Evolutionary conservation across 2,329 filamentous ascomycete genomes (phyloP).

Genomic region (Chrysoporthe cubensis): DNA sequence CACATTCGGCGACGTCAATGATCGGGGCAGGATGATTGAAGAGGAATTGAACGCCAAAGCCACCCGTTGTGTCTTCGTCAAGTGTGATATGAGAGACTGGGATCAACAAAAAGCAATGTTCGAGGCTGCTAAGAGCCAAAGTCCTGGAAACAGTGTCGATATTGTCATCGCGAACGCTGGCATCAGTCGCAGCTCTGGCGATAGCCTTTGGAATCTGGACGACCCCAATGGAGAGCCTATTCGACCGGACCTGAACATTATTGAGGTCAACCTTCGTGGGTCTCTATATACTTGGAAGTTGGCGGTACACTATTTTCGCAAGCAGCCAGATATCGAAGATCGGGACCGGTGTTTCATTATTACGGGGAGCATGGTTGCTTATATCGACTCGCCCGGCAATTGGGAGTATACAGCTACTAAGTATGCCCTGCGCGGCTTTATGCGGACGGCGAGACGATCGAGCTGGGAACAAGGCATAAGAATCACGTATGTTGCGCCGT

Average conservation of each 20-base stretch:
- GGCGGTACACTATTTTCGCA: slow-evolving; percentile 50
- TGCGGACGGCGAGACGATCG: slow-evolving; percentile 44
- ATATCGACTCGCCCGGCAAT: slow-evolving; percentile 43
- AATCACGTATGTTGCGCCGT: slow-evolving; percentile 51
- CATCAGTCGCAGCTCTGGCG: slow-evolving; percentile 42
- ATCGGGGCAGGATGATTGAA: slow-evolving; percentile 39
- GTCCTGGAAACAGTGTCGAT: slow-evolving; percentile 45
- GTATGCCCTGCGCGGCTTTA: slow-evolving; percentile 48
- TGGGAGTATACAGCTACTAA: slow-evolving; percentile 49
- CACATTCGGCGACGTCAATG: slow-evolving; percentile 45
- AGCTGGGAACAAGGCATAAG: slow-evolving; percentile 48
- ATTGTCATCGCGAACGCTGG: slow-evolving; percentile 54
- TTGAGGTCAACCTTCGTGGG: slow-evolving; percentile 46
- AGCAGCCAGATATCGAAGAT: slow-evolving; percentile 42
- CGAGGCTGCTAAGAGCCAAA: slow-evolving; percentile 42
- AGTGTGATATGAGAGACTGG: slow-evolving; percentile 49
- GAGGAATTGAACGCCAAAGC: slow-evolving; percentile 37
- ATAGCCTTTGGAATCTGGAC: slow-evolving; percentile 41
- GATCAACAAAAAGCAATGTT: slow-evolving; percentile 47
- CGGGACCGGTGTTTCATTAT: slow-evolving; percentile 54
- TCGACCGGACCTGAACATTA: slow-evolving; percentile 47
- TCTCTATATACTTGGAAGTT: slow-evolving; percentile 51
- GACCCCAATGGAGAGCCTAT: slow-evolving; percentile 35
- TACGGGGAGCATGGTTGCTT: slow-evolving; percentile 51
- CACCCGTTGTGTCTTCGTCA: slow-evolving; percentile 39